Evolutionary conservation across 768 basidiomycete genomes (phyloP), one percentile per base, ranked within the genome.

Genomic region (Serpula lacrymans): DNA sequence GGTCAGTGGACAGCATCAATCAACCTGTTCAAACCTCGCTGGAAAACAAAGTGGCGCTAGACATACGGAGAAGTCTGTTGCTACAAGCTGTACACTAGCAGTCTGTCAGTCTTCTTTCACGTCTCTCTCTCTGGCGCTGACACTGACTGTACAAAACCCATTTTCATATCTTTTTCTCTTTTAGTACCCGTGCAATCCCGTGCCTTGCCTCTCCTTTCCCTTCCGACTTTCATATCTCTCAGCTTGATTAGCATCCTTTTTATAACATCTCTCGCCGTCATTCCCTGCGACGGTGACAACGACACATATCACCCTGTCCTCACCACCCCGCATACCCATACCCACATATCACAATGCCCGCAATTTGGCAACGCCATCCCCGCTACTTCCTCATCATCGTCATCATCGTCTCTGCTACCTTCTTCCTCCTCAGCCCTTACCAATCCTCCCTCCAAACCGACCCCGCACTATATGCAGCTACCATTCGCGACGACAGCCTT

Each of bases 331-430:
- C 23, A 30, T 35, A n/a, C n/a, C n/a, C n/a, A n/a, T n/a, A n/a
- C n/a, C n/a, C 11, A 27, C 16, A 25, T 14, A 24, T n/a, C 10
- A 30, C 21, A n/a, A 64, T 64, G 62, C 60, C 60, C 25, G 39
- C 35, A 20, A 39, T 48, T 22, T 66, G 64, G 62, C 55, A 63
- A 42, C 68, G 75, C 42, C 76, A 80, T 53, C 78, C 78, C 21
- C 71, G 75, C 49, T 80, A 78, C 58, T 56, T 66, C 42, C 44
- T 77, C 43, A 55, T 69, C 50, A 58, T 75, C 35, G 56, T 67
- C 25, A 34, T 69, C 42, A 58, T 68, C 28, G 65, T 77, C 31
- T 45, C 66, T 35, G 57, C 63, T 32, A 69, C 77, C 14, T 55
- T 77, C 53, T 74, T 73, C 52, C 51, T 80, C n/a, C 66, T 78